Percentiles rank a stretch among this genome's conserved stretches.
These are phyloP conservation scores for Xylona heveae DNA, from an alignment of 495 filamentous ascomycete genomes.

Conservation along the genomic window DNA sequence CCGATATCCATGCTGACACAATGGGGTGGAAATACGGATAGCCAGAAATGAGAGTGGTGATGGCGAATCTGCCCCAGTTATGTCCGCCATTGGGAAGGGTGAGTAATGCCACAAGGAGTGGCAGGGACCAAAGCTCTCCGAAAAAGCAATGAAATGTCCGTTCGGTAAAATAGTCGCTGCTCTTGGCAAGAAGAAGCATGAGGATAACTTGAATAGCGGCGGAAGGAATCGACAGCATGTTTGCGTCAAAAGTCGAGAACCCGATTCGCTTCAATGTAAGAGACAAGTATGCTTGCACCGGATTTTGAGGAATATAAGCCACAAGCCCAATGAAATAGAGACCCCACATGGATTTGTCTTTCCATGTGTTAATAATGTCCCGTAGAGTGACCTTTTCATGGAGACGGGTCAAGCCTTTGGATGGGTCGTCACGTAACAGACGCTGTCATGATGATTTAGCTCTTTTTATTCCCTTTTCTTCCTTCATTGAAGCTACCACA, in stretches of 20 bases:
- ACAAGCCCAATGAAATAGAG: conserved; percentile 24
- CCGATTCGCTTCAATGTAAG: conserved; percentile 20
- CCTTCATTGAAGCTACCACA: neutral
- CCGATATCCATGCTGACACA: conserved; percentile 19
- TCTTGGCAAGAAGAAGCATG: conserved; percentile 20
- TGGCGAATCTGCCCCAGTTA: conserved; percentile 20
- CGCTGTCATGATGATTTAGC: conserved; percentile 11
- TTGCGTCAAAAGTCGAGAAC: conserved; percentile 23
- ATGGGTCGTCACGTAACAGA: conserved; percentile 28
- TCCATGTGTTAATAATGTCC: conserved; percentile 15
- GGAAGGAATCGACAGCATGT: conserved; percentile 24
- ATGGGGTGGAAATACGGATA: conserved; percentile 24
- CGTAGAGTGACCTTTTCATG: conserved; percentile 12
- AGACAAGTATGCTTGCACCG: conserved; percentile 20
- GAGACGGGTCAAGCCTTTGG: conserved; percentile 17
- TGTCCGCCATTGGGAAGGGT: conserved; percentile 14
- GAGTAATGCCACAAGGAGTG: conserved; percentile 19
- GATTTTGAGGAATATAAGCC: conserved; percentile 24
- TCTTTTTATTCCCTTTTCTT: neutral
- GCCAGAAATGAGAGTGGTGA: conserved; percentile 19
- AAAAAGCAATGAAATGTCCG: conserved; percentile 22
- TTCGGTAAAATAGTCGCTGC: conserved; percentile 23
- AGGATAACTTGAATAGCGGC: conserved; percentile 20
- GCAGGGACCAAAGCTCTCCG: conserved; percentile 25
- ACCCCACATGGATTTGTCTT: conserved; percentile 21